These are phyloP conservation scores for Canavalia ensiformis DNA, from an alignment of 306 rosid genomes.

Conservation along the genomic window DNA sequence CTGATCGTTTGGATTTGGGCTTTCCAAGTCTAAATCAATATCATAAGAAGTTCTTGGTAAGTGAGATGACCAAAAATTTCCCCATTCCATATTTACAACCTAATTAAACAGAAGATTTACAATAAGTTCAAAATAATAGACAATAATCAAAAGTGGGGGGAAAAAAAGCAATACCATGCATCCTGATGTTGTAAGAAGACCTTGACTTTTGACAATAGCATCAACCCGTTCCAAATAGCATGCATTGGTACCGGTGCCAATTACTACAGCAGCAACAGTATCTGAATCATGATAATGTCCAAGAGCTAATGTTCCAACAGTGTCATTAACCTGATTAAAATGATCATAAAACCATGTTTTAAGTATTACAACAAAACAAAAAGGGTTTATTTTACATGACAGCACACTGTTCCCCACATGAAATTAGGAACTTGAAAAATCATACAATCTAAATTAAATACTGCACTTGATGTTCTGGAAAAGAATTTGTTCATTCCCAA, in stretches of 20 bases:
- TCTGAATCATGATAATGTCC: slow-evolving; percentile 83
- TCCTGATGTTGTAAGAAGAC: slow-evolving; percentile 73
- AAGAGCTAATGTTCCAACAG: slow-evolving; percentile 81
- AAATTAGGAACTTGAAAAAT: not conserved
- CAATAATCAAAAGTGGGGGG: not conserved
- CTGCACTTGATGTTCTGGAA: not conserved
- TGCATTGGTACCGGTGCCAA: slow-evolving; percentile 92
- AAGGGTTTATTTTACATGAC: slow-evolving; percentile 22
- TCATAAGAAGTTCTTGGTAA: slow-evolving; percentile 82
- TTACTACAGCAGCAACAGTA: slow-evolving; percentile 83
- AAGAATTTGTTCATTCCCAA: not conserved
- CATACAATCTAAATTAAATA: slow-evolving; percentile 8
- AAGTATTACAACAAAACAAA: slow-evolving; percentile 21
- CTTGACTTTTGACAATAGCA: slow-evolving; percentile 83
- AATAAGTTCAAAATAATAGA: not conserved
- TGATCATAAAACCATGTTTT: slow-evolving; percentile 21
- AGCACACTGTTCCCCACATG: not conserved
- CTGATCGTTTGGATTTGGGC: slow-evolving; percentile 89
- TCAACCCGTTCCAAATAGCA: slow-evolving; percentile 85
- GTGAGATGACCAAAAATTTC: slow-evolving; percentile 86
- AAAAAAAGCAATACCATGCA: slow-evolving; percentile 65
- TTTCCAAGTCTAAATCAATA: slow-evolving; percentile 72
- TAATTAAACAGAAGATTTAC: slow-evolving; percentile 42
- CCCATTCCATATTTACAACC: slow-evolving; percentile 96
- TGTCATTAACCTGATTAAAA: slow-evolving; percentile 75